Percentiles rank a stretch among this genome's conserved stretches.
Conservation (phyloP, 129 eudicot species). For the Flaveria ramosissima region DNA sequence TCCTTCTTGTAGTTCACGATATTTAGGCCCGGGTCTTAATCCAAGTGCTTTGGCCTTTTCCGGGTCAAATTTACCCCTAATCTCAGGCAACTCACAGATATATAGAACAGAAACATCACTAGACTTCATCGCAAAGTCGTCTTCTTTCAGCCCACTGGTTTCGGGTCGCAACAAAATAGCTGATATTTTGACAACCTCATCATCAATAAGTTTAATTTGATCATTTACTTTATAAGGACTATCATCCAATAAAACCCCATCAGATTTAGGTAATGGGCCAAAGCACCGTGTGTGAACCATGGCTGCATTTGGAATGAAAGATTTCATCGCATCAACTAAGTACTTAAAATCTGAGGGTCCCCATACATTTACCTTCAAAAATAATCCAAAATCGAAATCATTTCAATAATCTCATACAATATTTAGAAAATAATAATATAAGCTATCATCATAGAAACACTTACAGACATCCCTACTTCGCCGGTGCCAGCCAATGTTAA, state of each 20-base stretch:
- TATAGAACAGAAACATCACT: slow-evolving; percentile 83
- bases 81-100: slow-evolving; percentile 82
- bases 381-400: not conserved
- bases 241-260: slow-evolving; percentile 39
- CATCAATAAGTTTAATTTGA: slow-evolving; percentile 63
- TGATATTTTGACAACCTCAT: slow-evolving; percentile 87
- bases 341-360: slow-evolving; percentile 86
- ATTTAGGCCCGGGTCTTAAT: slow-evolving; percentile 83
- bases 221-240: slow-evolving; percentile 37
- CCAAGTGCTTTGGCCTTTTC: slow-evolving; percentile 83
- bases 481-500: slow-evolving; percentile 91
- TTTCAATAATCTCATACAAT: slow-evolving; percentile 10
- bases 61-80: slow-evolving; percentile 83
- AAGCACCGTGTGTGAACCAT: slow-evolving; percentile 86
- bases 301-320: slow-evolving; percentile 92
- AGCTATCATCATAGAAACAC: slow-evolving; percentile 26
- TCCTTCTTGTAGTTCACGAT: slow-evolving; percentile 75
- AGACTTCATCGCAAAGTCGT: slow-evolving; percentile 45
- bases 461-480: slow-evolving; percentile 86
- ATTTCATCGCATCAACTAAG: slow-evolving; percentile 81
- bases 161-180: slow-evolving; percentile 63
- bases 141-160: slow-evolving; percentile 33
- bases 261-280: slow-evolving; percentile 49
- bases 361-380: slow-evolving; percentile 80
- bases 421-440: slow-evolving; percentile 17